Percentiles rank a stretch among this genome's conserved stretches.
These are phyloP conservation scores for Aquilaria agallochum DNA, from an alignment of 441 rosid species.

Conservation along the genomic window DNA sequence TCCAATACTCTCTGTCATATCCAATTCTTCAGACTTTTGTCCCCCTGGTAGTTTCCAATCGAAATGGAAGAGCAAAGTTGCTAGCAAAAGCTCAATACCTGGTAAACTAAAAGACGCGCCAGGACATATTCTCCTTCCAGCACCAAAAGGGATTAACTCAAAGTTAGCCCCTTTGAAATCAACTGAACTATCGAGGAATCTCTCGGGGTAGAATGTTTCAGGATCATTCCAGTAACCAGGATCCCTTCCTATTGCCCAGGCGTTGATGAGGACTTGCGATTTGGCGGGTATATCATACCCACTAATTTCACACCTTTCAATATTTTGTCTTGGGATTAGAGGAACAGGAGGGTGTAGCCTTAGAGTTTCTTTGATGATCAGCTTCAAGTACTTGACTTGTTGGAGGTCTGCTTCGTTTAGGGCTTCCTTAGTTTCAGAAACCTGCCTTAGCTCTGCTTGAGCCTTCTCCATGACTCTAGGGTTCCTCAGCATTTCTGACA, in stretches of 20 bases:
- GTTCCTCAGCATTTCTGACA: conserved; percentile 7
- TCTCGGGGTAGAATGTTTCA: conserved; percentile 10
- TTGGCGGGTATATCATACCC: conserved; percentile 7
- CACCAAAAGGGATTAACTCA: conserved; percentile 11
- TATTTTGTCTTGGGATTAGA: conserved; percentile 7
- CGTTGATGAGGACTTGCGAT: conserved; percentile 3
- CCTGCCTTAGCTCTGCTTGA: background rate
- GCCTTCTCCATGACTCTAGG: conserved; percentile 5
- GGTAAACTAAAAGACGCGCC: conserved; percentile 8
- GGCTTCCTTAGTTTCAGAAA: background rate
- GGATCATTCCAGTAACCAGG: conserved; percentile 7
- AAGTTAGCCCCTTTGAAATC: conserved; percentile 10
- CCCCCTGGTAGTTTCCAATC: conserved; percentile 11
- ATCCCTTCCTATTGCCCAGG: conserved; percentile 8
- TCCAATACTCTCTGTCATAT: conserved; percentile 10
- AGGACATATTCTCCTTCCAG: conserved; percentile 14
- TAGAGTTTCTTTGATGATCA: conserved; percentile 12
- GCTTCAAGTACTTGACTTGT: conserved; percentile 6
- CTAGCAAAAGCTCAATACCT: conserved; percentile 6
- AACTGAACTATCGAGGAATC: conserved; percentile 10
- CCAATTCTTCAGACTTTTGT: conserved; percentile 6
- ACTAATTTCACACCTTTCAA: background rate
- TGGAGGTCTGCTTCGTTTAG: conserved; percentile 8
- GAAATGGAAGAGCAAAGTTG: conserved; percentile 8
- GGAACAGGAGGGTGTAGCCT: conserved; percentile 15